Percentiles rank a stretch among this genome's conserved stretches.
phyloP scores from a whole-genome alignment of 768 basidiomycete genomes.

The Clathrus columnatus region DNA sequence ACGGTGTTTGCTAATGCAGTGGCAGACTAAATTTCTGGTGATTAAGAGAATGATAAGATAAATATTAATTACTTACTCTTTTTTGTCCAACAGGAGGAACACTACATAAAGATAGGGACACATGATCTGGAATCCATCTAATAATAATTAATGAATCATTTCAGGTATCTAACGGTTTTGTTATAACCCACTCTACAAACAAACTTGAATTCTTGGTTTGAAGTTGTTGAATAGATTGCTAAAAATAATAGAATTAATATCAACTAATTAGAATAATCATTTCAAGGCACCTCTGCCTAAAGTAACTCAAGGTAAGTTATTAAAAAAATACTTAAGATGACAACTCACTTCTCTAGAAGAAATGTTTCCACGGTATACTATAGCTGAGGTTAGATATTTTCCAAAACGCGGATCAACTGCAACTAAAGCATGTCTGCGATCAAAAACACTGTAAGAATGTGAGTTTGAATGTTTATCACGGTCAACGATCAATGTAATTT shows the following conservation, averaged over 20 bases:
- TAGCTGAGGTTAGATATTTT: constrained; percentile 79
- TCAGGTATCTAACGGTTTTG: constrained; percentile 1
- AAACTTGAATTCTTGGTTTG: constrained; percentile 65
- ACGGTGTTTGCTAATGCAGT: constrained; percentile 54
- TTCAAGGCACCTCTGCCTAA: constrained; percentile 21
- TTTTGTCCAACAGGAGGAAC: constrained; percentile 77
- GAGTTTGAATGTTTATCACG: constrained; percentile 1
- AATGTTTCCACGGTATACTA: constrained; percentile 79
- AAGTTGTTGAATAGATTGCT: constrained; percentile 65
- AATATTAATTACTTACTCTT: constrained; percentile 34
- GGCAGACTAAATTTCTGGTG: constrained; percentile 39
- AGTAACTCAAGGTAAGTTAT: constrained; percentile 18
- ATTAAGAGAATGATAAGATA: not conserved
- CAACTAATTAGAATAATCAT: not conserved
- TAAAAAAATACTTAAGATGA: constrained; percentile 2
- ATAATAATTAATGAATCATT: constrained; percentile 1
- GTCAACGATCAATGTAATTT: constrained; percentile 19
- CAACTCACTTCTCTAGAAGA: constrained; percentile 68
- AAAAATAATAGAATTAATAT: constrained; percentile 8
- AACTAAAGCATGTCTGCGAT: constrained; percentile 70
- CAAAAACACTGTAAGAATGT: constrained; percentile 50
- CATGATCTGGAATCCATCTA: constrained; percentile 88
- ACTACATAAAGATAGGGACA: constrained; percentile 74
- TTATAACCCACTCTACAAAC: constrained; percentile 65
- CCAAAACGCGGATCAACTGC: constrained; percentile 76